Conservation (phyloP, 495 filamentous ascomycete genomes). For the Penicillium malachiteum region DNA sequence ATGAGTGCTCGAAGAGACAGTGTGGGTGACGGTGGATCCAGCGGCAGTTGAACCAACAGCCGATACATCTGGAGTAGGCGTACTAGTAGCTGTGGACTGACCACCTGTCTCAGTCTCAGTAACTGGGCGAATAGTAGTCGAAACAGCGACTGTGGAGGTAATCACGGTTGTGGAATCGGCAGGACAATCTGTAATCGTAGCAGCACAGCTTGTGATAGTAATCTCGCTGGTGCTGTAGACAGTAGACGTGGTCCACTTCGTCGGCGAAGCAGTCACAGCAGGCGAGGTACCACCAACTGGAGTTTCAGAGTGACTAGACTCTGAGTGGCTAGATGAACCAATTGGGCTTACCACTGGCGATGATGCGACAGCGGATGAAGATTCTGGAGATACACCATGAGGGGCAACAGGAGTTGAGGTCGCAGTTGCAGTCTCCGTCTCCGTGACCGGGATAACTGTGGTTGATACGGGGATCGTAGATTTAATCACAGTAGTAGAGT, state of each 20-base stretch:
- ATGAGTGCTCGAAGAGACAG: too few relatives aligned
- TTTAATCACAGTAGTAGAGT: constrained; percentile 42
- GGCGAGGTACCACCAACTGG: background rate
- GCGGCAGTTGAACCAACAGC: background rate
- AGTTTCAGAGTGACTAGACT: too few relatives aligned
- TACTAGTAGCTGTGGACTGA: background rate
- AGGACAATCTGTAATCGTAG: constrained; percentile 59
- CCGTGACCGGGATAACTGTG: background rate
- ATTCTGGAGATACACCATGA: constrained; percentile 12
- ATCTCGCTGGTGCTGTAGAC: constrained; percentile 57
- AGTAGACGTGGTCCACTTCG: constrained; percentile 53
- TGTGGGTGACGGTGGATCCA: too few relatives aligned
- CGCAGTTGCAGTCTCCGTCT: constrained; percentile 10
- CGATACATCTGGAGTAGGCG: background rate
- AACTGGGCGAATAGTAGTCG: background rate
- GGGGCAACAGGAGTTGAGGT: constrained; percentile 3
- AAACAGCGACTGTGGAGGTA: background rate
- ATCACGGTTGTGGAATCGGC: constrained; percentile 45
- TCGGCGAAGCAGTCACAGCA: constrained; percentile 13
- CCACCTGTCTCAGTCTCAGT: constrained; percentile 6
- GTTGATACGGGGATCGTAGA: background rate
- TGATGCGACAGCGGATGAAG: constrained; percentile 31
- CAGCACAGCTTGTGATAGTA: constrained; percentile 57
- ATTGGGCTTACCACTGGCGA: background rate
- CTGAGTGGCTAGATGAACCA: too few relatives aligned